Evolutionary conservation across 305 asterid genomes (phyloP).

Genomic region (Fraxinus nigra): DNA sequence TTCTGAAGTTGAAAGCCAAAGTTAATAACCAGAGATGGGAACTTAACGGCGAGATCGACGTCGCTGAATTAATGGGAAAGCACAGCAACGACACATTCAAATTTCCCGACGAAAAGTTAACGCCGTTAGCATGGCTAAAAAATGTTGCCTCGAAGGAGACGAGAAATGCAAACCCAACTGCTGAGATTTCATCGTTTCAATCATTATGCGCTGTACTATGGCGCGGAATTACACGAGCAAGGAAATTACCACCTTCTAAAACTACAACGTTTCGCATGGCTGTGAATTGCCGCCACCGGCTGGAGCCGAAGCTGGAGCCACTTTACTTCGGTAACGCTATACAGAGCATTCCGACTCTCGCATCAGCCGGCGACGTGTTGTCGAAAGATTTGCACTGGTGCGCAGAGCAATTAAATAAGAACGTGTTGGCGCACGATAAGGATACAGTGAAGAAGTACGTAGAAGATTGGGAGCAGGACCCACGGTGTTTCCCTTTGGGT

Average conservation of each 20-base stretch:
- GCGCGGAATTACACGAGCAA: conserved; percentile 54
- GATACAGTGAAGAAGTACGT: conserved; percentile 24
- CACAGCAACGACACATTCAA: conserved; percentile 33
- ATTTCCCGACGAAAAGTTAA: not conserved
- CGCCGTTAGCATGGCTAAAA: conserved; percentile 14
- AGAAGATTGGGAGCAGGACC: conserved; percentile 38
- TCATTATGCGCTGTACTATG: conserved; percentile 44
- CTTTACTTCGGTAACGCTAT: conserved; percentile 54
- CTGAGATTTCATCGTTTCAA: conserved; percentile 50
- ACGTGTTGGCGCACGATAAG: conserved; percentile 27
- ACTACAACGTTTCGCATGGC: conserved; percentile 51
- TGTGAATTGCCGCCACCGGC: conserved; percentile 42
- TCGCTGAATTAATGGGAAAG: conserved; percentile 41
- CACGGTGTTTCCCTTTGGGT: conserved; percentile 46
- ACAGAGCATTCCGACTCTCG: conserved; percentile 46
- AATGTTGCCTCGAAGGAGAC: not conserved
- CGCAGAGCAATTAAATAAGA: conserved; percentile 35
- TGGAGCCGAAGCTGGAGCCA: conserved; percentile 42
- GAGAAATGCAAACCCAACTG: not conserved
- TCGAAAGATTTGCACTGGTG: conserved; percentile 36
- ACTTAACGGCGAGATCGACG: conserved; percentile 16
- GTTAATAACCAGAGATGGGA: conserved; percentile 22
- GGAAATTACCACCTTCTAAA: conserved; percentile 37
- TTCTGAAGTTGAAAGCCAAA: conserved; percentile 22
- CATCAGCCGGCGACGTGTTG: conserved; percentile 39